Base-by-base conservation (phyloP, 1,284 basidiomycete genomes). In the Trichosporon sp. region DNA sequence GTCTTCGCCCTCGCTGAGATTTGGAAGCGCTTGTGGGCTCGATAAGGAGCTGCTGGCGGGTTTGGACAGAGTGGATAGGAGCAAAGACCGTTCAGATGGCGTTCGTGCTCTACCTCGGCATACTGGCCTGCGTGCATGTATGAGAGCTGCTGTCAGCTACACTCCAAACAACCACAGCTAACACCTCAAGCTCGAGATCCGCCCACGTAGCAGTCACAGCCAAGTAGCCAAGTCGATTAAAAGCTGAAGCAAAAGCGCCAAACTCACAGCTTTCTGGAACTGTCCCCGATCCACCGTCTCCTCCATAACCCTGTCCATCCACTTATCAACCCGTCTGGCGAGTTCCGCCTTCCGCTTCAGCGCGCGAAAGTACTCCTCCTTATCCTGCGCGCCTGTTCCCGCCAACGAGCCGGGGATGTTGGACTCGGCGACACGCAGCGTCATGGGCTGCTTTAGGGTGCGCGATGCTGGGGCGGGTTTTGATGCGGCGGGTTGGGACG, bases 41-140 rank as follows among this genome's bases (percentile, higher is more conserved):
- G 72, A 67, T 78, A 82, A 6, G 76, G 74, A 37, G 71, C 73
- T 0, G 65, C 16, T 0, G 81, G 81, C 1, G 71, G 66, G 37
- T 79, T 78, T 2, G 73, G 35, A 65, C 81, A 82, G 4, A 76
- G 65, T 0, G 80, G 76, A 66, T 82, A 82, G 1, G 78, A 78
- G 73, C 81, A 82, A 19, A 79, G 70, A 2, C 66, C 63, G 73
- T 80, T 80, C 5, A 82, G 75, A 65, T 82, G 81, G 4, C 81
- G 76, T 68, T 82, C 81, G 67, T 80, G 79, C 35, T 68, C 70
- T 10, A 78, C 75, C 68, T 79, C 77, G 66, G 64, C 70, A 70
- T 81, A 82, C 65, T 80, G 77, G 11, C 71, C 51, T 0, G 69
- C 65, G 68, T 77, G 75, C 59, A 77, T 67, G 68, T 75, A 76